Evolutionary conservation across 1,139 yeast species (phyloP).

Genomic region (Suhomyces choctaworum): DNA sequence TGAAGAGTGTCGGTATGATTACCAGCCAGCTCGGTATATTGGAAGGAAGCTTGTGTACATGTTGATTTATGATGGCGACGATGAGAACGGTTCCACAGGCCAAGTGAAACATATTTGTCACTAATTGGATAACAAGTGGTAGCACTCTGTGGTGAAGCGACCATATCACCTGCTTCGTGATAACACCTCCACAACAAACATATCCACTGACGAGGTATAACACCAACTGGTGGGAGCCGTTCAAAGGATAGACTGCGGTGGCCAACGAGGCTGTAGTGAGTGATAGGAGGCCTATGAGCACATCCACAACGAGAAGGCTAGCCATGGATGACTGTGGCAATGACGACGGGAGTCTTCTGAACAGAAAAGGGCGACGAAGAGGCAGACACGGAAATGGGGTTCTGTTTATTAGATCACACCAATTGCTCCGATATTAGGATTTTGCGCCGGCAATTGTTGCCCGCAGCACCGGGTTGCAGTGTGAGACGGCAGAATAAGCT

Average conservation of each 20-base stretch:
- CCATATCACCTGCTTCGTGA: not conserved
- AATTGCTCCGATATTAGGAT: too few relatives aligned
- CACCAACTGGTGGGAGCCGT: conserved; percentile 4
- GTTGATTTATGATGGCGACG: conserved; percentile 16
- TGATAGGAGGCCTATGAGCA: conserved; percentile 6
- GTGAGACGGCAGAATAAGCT: too few relatives aligned
- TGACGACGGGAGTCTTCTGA: too few relatives aligned
- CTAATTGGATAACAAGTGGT: not conserved
- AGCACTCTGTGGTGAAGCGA: not conserved
- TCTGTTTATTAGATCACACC: too few relatives aligned
- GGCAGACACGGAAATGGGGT: too few relatives aligned
- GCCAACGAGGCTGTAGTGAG: conserved; percentile 7
- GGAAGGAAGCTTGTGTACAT: conserved; percentile 2
- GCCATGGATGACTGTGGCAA: conserved; percentile 2
- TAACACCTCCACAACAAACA: conserved; percentile 1
- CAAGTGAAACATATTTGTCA: conserved; percentile 16
- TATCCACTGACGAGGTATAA: conserved; percentile 10
- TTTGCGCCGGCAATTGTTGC: too few relatives aligned
- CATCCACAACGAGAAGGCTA: conserved; percentile 3
- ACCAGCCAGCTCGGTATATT: conserved; percentile 10
- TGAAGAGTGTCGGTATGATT: conserved; percentile 14
- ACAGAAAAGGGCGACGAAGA: too few relatives aligned
- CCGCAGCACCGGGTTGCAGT: too few relatives aligned
- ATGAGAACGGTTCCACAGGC: conserved; percentile 23
- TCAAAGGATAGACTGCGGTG: conserved; percentile 3